phyloP scores from a whole-genome alignment of 1,284 basidiomycete genomes.

The Meripilus lineatus region DNA sequence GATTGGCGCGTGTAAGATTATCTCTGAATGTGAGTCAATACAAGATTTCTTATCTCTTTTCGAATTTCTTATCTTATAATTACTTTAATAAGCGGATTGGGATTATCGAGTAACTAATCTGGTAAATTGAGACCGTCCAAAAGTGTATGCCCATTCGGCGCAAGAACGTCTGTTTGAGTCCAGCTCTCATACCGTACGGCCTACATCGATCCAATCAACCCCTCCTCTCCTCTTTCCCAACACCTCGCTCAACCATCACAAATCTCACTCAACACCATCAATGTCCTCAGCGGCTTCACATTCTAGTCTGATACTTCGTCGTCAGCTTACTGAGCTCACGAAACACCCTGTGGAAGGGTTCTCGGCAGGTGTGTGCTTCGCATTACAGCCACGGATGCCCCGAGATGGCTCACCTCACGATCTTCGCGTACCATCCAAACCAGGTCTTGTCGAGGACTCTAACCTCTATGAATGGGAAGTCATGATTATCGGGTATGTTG shows the following conservation, averaged over 20 bases:
- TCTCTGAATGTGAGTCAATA: too few species aligned
- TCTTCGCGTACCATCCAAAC: too few species aligned
- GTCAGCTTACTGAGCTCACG: conserved; percentile 82
- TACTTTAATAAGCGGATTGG: too few species aligned
- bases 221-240: not conserved
- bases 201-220: not conserved
- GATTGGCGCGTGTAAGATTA: too few species aligned
- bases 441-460: conserved; percentile 88
- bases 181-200: not conserved
- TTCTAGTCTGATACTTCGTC: conserved; percentile 71
- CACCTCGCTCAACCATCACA: not conserved
- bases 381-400: conserved; percentile 17
- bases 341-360: conserved; percentile 92
- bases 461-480: conserved; percentile 95
- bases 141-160: too few species aligned
- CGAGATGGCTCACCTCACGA: too few species aligned
- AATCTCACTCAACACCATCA: too few species aligned
- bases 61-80: too few species aligned
- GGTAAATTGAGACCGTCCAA: too few species aligned
- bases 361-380: conserved; percentile 65
- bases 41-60: too few species aligned
- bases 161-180: not conserved
- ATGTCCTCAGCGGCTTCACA: conserved; percentile 39
- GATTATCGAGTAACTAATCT: too few species aligned
- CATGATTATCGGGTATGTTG: conserved; percentile 82